A percentile compares a stretch with the other conserved stretches of the same genome.
These are phyloP conservation scores for Hypoxylon lienhwacheense DNA, from an alignment of 495 filamentous ascomycete species.

Conservation along the genomic window DNA sequence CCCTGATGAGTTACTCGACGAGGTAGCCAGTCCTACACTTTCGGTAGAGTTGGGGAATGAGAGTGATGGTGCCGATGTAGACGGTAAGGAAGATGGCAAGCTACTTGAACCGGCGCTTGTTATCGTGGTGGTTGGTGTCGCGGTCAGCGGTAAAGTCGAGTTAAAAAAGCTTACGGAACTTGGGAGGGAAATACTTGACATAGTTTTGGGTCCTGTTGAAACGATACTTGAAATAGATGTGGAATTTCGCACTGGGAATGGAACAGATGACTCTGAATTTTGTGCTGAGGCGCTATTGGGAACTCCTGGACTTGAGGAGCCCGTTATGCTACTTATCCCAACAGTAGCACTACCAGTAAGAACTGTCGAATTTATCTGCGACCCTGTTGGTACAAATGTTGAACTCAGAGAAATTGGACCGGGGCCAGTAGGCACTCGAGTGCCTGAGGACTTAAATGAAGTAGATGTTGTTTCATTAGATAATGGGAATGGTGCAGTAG, in stretches of 20 bases:
- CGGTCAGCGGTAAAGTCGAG: neutral
- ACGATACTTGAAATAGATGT: conserved; percentile 4
- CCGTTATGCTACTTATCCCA: neutral
- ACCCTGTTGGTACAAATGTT: neutral
- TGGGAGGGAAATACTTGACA: conserved; percentile 8
- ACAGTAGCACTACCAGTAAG: neutral
- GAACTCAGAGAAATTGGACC: conserved; percentile 19
- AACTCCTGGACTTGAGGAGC: conserved; percentile 5
- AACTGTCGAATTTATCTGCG: conserved; percentile 7
- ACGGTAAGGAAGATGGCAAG: neutral
- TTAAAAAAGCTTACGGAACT: neutral
- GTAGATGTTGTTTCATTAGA: conserved; percentile 26
- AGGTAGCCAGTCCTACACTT: conserved; percentile 1
- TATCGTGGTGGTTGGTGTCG: neutral
- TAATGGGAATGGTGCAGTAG: conserved; percentile 27
- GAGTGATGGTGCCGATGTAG: conserved; percentile 17
- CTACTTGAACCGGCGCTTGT: conserved; percentile 10
- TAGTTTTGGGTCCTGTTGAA: conserved; percentile 1
- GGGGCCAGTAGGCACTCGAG: conserved; percentile 14
- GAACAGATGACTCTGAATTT: conserved; percentile 6
- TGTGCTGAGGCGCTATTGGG: conserved; percentile 5
- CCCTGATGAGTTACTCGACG: conserved; percentile 6
- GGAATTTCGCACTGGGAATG: conserved; percentile 35
- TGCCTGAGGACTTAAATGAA: conserved; percentile 10
- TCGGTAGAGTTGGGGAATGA: conserved; percentile 23